These are phyloP conservation scores for Cytospora chrysosperma DNA, from an alignment of 2,329 filamentous ascomycete species.

Conservation along the genomic window DNA sequence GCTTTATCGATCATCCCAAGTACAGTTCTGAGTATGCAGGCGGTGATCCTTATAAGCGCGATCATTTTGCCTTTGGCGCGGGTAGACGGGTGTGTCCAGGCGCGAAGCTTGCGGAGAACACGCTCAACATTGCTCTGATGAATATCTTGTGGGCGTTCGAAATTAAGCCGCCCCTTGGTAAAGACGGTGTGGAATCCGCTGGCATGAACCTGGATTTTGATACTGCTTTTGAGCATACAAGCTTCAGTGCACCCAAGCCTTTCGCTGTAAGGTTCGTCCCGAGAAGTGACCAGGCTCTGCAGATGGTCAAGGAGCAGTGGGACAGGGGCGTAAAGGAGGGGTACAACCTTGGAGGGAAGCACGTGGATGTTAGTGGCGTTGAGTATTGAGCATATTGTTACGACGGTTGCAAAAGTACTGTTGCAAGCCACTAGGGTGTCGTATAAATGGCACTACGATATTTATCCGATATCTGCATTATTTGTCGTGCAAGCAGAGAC, in stretches of 20 bases:
- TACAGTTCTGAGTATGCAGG: constrained; percentile 29
- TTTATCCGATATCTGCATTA: neutral
- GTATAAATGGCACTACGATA: too few relatives aligned
- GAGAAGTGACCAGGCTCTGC: neutral
- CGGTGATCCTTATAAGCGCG: constrained; percentile 32
- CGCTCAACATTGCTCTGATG: constrained; percentile 30
- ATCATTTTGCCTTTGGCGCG: constrained; percentile 45
- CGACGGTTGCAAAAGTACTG: too few relatives aligned
- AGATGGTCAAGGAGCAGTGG: constrained; percentile 10
- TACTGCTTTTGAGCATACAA: constrained; percentile 7
- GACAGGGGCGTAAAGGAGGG: constrained; percentile 8
- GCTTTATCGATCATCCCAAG: constrained; percentile 23
- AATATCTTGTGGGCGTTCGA: constrained; percentile 10
- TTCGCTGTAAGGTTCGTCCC: constrained; percentile 10
- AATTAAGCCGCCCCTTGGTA: neutral
- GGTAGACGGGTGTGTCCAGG: constrained; percentile 47
- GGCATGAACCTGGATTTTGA: constrained; percentile 5
- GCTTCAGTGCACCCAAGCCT: constrained; percentile 5
- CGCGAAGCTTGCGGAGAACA: constrained; percentile 47
- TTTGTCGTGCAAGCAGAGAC: neutral
- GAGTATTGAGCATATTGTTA: neutral
- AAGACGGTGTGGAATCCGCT: neutral
- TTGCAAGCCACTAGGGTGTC: too few relatives aligned
- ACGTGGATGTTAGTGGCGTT: constrained; percentile 4
- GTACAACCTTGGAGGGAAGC: constrained; percentile 8